Base-by-base conservation (phyloP, 2,329 filamentous ascomycete genomes). In the Lachnellula cervina region DNA sequence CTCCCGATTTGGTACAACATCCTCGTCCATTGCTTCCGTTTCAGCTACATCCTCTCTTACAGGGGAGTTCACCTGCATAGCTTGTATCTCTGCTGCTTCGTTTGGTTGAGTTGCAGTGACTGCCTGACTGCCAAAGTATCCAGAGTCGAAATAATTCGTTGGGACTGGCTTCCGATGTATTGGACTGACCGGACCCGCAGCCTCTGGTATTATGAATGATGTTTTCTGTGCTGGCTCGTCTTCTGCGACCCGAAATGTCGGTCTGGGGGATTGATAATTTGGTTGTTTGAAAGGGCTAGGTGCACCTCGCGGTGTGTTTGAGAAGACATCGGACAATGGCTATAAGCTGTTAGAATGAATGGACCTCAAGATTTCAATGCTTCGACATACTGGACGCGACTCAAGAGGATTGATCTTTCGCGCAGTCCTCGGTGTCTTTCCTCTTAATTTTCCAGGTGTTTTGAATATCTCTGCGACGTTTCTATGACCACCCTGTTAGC, bases 381-480 rank as follows among this genome's bases (percentile, higher is more conserved):
- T 56, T 16, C 35, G 9, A 74, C 83, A 73, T 77, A 90, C 87
- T 60, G 84, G 80, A 65, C 88, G 81, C 34, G 77, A 71, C 69
- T 87, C 84, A 25, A 73, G 71, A 9, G 75, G 73, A 65, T 80
- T 78, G 49, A 72, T 73, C 69, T 87, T 91, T 54, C 84, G 81
- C 35, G 76, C 76, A 17, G 88, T 90, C 59, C 87, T 81, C 43
- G 89, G 89, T 28, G 89, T 93, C 75, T 90, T 92, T 54, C 87
- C 89, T 62, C 89, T 85, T 69, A 94, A 74, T 70, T 90, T 93
- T 55, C 89, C 89, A 3, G 90, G 90, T 38, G 90, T 94, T 70
- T 97, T 99, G 77, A 97, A 97, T n/a, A 95, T 86, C 66, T 97
- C 93, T 60, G 90, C 83, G 58, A 97, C 86, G 70, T 93, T 93